Evolutionary conservation across 257 asterid genomes (phyloP).

Genomic region (Solanum ahanhuiri): DNA sequence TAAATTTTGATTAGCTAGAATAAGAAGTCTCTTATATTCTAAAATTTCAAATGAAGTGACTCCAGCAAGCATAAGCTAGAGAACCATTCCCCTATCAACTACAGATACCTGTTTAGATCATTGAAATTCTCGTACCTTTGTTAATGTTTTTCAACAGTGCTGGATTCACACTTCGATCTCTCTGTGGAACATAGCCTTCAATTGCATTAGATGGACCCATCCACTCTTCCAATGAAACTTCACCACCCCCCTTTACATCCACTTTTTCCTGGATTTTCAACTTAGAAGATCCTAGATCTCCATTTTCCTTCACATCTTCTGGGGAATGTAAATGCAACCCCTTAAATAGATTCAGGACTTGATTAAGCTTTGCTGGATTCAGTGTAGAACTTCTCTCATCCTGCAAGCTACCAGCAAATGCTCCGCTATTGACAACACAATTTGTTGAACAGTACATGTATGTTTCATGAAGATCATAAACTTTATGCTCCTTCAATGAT

Average conservation of each 20-base stretch:
- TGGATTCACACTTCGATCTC: conserved; percentile 20
- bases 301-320: conserved; percentile 36
- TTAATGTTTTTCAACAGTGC: conserved; percentile 10
- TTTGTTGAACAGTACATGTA: conserved; percentile 69
- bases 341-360: conserved; percentile 41
- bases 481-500: conserved; percentile 83
- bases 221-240: conserved; percentile 81
- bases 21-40: neutral
- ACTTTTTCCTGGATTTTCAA: conserved; percentile 68
- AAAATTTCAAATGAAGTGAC: neutral
- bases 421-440: conserved; percentile 65
- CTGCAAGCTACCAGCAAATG: conserved; percentile 49
- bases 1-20: conserved; percentile 2
- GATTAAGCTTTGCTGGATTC: conserved; percentile 43
- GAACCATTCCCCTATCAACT: neutral
- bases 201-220: conserved; percentile 84
- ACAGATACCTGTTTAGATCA: neutral
- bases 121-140: conserved; percentile 22
- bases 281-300: conserved; percentile 36
- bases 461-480: conserved; percentile 85
- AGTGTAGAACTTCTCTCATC: conserved; percentile 57
- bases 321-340: conserved; percentile 29
- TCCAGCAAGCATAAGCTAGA: neutral
- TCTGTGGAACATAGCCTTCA: conserved; percentile 88
- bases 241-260: conserved; percentile 35